phyloP scores from a whole-genome alignment of 306 rosid species.

The Corylus avellana region DNA sequence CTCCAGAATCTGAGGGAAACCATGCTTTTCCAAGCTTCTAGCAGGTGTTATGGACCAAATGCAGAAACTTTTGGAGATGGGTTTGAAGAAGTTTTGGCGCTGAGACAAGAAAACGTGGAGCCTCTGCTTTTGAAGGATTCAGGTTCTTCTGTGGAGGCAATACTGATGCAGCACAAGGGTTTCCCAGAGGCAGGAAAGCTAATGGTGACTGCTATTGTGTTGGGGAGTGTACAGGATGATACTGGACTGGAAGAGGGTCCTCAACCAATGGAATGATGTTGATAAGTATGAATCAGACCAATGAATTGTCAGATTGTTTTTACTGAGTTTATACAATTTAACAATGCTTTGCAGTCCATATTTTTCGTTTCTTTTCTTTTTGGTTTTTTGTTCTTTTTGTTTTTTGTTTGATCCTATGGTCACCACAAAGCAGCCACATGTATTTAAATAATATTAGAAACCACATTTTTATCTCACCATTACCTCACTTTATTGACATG shows the following conservation, averaged over 20 bases:
- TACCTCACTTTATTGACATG: no score
- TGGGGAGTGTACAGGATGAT: conserved; percentile 59
- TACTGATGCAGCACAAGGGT: conserved; percentile 87
- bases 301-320: background rate
- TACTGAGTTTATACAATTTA: background rate
- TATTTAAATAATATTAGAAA: background rate
- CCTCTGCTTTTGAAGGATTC: conserved; percentile 40
- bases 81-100: conserved; percentile 63
- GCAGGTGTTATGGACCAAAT: conserved; percentile 69
- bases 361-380: background rate
- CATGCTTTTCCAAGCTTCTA: conserved; percentile 71
- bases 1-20: conserved; percentile 59
- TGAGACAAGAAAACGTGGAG: conserved; percentile 67
- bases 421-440: background rate
- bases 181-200: conserved; percentile 87
- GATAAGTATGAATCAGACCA: conserved; percentile 13
- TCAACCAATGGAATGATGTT: conserved; percentile 59
- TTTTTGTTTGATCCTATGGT: no score
- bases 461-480: no score
- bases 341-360: background rate
- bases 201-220: conserved; percentile 84
- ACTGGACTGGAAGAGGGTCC: conserved; percentile 48
- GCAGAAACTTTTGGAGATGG: conserved; percentile 80
- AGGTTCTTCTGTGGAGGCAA: conserved; percentile 65
- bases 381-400: background rate